Percentiles rank a stretch among this genome's conserved stretches.
Conservation (phyloP, 257 asterid genomes). For the Dorcoceras hygrometricum region DNA sequence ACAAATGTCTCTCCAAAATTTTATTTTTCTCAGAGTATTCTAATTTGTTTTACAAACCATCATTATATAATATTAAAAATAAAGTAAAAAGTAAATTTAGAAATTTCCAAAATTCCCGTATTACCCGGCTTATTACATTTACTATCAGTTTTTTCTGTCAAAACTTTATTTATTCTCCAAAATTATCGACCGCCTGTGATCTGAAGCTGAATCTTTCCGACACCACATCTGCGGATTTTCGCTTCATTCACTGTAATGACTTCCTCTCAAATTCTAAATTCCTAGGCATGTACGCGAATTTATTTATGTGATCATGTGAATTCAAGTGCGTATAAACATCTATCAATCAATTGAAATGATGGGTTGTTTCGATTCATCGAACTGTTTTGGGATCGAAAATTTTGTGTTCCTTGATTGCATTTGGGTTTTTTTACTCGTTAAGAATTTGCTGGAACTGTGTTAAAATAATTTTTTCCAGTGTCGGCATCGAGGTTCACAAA, state of each 20-base stretch:
- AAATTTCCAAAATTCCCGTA: no score
- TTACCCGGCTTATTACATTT: no score
- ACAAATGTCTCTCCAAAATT: no score
- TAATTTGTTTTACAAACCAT: no score
- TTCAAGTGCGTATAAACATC: no score
- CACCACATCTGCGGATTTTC: neutral
- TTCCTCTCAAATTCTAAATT: neutral
- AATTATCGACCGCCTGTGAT: neutral
- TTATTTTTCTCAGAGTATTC: no score
- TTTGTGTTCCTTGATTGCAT: neutral
- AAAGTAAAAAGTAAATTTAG: no score
- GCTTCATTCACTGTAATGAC: neutral
- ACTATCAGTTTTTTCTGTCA: neutral
- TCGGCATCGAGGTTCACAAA: neutral
- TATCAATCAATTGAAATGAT: neutral
- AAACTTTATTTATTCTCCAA: neutral
- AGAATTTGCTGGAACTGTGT: neutral
- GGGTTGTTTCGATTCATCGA: neutral
- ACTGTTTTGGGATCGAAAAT: neutral
- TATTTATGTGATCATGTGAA: neutral
- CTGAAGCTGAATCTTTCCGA: neutral
- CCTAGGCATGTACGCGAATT: neutral
- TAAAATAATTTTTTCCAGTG: neutral
- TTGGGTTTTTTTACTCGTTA: no score
- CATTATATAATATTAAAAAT: no score